Evolutionary conservation across 176 grass and related monocot genomes (phyloP).

Genomic region (Aegilops tauschii): DNA sequence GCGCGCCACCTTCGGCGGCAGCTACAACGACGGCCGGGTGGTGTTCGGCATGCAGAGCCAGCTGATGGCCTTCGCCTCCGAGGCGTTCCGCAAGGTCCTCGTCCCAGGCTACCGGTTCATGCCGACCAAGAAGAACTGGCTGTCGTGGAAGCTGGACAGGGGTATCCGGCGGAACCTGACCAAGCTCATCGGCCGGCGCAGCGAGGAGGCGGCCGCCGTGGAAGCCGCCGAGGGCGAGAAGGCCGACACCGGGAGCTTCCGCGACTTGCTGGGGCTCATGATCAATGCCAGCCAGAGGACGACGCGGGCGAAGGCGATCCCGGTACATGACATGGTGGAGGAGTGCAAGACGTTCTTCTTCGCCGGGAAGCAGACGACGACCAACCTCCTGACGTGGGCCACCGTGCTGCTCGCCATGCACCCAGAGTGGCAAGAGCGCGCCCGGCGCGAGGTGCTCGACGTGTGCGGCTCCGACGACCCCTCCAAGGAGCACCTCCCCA

Average conservation of each 20-base stretch:
- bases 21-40: slow-evolving; percentile 67
- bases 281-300: slow-evolving; percentile 49
- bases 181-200: slow-evolving; percentile 58
- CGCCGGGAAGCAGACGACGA: slow-evolving; percentile 94
- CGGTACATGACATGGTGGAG: slow-evolving; percentile 76
- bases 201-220: slow-evolving; percentile 16
- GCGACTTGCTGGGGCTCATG: slow-evolving; percentile 75
- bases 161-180: slow-evolving; percentile 56
- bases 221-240: background rate
- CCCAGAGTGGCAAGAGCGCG: slow-evolving; percentile 84
- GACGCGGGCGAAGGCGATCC: slow-evolving; percentile 25
- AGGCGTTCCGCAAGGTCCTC: slow-evolving; percentile 88
- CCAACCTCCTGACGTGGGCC: slow-evolving; percentile 80
- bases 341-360: slow-evolving; percentile 99
- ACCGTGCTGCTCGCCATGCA: slow-evolving; percentile 96
- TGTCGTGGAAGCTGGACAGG: slow-evolving; percentile 70
- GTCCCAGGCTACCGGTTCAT: slow-evolving; percentile 87
- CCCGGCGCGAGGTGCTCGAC: slow-evolving; percentile 60
- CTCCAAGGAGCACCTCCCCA: slow-evolving; percentile 67
- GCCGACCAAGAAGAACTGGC: slow-evolving; percentile 76
- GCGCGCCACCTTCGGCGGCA: slow-evolving; percentile 59
- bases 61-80: slow-evolving; percentile 73
- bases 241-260: slow-evolving; percentile 18
- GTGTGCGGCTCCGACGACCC: slow-evolving; percentile 63
- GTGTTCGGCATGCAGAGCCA: slow-evolving; percentile 73